These are phyloP conservation scores for Serendipita sp. DNA, from an alignment of 768 basidiomycete genomes.

Conservation along the genomic window DNA sequence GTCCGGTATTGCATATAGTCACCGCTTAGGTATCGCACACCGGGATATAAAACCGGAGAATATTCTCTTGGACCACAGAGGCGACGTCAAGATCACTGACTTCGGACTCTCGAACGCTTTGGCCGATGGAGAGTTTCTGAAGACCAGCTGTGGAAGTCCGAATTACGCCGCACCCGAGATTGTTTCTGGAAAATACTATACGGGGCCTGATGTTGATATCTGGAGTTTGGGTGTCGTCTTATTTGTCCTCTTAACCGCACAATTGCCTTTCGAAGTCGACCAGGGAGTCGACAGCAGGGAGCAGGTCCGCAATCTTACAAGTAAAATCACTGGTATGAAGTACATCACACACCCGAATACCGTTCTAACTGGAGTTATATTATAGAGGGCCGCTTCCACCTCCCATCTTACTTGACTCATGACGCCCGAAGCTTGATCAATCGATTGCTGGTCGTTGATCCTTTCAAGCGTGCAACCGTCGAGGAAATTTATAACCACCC, in stretches of 20 bases:
- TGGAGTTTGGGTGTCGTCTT: conserved; percentile 99
- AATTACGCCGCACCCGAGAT: conserved; percentile 99
- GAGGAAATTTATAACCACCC: conserved; percentile 81
- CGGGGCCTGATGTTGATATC: conserved; percentile 95
- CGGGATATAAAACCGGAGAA: conserved; percentile 98
- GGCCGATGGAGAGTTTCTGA: conserved; percentile 89
- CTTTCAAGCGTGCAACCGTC: conserved; percentile 86
- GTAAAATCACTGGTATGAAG: conserved; percentile 74
- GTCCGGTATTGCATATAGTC: conserved; percentile 92
- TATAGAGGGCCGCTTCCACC: conserved; percentile 71
- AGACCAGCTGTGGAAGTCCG: conserved; percentile 94
- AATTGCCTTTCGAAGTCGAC: conserved; percentile 94
- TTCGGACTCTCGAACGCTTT: conserved; percentile 95
- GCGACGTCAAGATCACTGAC: conserved; percentile 93
- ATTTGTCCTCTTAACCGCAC: conserved; percentile 92
- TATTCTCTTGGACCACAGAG: conserved; percentile 64
- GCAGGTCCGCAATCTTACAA: conserved; percentile 71
- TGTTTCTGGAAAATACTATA: conserved; percentile 86
- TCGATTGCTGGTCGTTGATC: conserved; percentile 86
- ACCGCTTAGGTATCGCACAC: conserved; percentile 92
- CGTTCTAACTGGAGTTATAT: background rate
- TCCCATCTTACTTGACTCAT: conserved; percentile 62
- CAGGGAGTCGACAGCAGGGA: conserved; percentile 25
- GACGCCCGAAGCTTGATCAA: conserved; percentile 69
- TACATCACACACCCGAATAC: conserved; percentile 4